Evolutionary conservation across 192 early-diverging fungal species (phyloP), one percentile per base, ranked within the genome.

Genomic region (Umbelopsis sp.): DNA sequence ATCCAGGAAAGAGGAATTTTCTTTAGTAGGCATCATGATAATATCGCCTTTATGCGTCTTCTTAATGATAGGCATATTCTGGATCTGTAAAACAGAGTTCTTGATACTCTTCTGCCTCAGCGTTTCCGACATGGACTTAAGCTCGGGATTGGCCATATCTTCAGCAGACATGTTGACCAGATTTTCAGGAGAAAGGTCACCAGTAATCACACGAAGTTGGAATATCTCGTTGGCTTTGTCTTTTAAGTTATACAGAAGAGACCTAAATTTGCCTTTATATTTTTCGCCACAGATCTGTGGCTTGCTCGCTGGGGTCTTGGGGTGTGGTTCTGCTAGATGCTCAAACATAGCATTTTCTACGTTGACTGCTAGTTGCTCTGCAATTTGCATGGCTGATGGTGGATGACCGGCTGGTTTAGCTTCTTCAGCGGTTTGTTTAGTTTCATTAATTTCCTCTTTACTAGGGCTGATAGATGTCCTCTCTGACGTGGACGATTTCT

Each of bases 141-240:
- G 74, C 65, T 87, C 88, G 1, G 92, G 91, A 69, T 92, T 94
- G 0, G 96, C 96, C 88, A 99, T 91, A 52, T 98, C 97, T 65
- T 91, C 92, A 16, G 87, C 89, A 9, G 89, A 85, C 90, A 98
- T 94, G 6, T 83, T 83, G 29, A 93, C 91, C 65, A 98, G 87
- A 6, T 83, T 80, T 52, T 86, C 82, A 4, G 86, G 82, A 2
- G 83, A 66, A 20, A 97, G 70, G 10, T 87, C 82, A 17, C 91
- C 92, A 14, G 78, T 82, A 3, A 94, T 73, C 4, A 97, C 83
- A 21, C 81, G 76, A 17, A 81, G 71, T 51, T 89, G 84, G 65
- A 98, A 85, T 6, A 73, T 82, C 9, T 90, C 88, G 71, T 97
- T 95, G 68, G 85, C 83, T 73, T 93, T 95, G 77, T 92, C 87